Evolutionary conservation across 2,329 filamentous ascomycete genomes (phyloP), one percentile per base, ranked within the genome.

Genomic region (Tolypocladium tropicale): DNA sequence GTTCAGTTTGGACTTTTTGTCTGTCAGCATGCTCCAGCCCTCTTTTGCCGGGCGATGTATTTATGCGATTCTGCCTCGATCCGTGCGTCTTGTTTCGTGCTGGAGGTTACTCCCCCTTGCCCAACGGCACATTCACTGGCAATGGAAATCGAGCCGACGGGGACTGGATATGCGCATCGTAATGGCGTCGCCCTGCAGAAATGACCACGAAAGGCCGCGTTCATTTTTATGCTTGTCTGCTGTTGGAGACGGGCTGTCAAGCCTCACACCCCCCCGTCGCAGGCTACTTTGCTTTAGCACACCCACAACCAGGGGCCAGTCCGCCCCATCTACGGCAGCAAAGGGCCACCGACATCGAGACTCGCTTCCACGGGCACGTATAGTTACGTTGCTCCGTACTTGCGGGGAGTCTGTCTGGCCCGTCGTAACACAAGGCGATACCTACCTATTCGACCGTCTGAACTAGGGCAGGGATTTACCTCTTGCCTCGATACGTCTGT

Each of bases 211-310:
- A 32, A 18, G 46, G 30, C n/a, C 46, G 21, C 28, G n/a, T 21
- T 14, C 18, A n/a, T 50, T n/a, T 14, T 10, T 10, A 34, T 28
- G 48, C 43, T 32, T n/a, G 36, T n/a, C 9, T 43, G 48, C 11
- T 18, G 46, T 50, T 32, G 28, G 28, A 50, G 28, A 21, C 5
- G 7, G 5, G 43, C 3, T 50, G 18, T 50, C 48, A 52, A 55
- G 53, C 53, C 53, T 55, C 48, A 55, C 48, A 55, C 53, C 53
- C 48, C 52, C 46, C 48, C 36, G 33, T 25, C 41, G 36, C 53
- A 51, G 32, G 34, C 34, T 48, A 32, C 41, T 33, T 12, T 7
- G 21, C 41, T 28, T 28, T 32, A 18, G 10, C 32, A 48, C 41
- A 54, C 41, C 41, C 23, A 21, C 53, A 23, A 21, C 28, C 16